These are phyloP conservation scores for Micractinium conductrix DNA, from an alignment of 139 green algal genomes.

Conservation along the genomic window DNA sequence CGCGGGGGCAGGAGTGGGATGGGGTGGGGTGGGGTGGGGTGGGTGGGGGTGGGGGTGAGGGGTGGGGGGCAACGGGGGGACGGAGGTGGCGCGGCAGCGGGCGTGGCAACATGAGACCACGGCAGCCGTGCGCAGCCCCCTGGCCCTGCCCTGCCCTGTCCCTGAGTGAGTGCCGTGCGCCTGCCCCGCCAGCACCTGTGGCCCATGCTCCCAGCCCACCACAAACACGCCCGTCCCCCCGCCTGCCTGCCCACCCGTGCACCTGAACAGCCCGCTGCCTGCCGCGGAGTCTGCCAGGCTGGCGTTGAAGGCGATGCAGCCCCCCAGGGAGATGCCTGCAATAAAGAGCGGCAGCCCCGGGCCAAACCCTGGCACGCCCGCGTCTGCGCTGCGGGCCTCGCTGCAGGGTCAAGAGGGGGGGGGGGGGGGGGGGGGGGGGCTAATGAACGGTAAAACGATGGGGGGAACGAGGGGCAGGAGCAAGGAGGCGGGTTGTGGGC, in stretches of 20 bases:
- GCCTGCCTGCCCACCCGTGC: neutral
- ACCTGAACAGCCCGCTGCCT: constrained; percentile 23
- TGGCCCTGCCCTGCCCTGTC: too few species aligned
- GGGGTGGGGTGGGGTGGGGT: neutral
- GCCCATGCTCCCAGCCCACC: neutral
- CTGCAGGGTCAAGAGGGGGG: neutral
- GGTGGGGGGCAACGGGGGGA: neutral
- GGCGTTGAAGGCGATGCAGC: constrained; percentile 67
- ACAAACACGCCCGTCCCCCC: too few species aligned
- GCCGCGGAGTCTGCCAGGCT: constrained; percentile 13
- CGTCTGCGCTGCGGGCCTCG: neutral
- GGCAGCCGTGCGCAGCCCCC: too few species aligned
- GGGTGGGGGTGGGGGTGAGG: neutral
- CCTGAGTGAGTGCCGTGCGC: neutral
- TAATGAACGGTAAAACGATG: neutral
- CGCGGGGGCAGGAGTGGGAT: constrained; percentile 35
- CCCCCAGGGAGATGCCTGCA: constrained; percentile 69
- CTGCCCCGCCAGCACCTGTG: too few species aligned
- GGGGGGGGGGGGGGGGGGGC: too few species aligned
- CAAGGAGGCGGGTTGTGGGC: neutral
- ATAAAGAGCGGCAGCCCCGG: constrained; percentile 62
- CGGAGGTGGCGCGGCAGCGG: too few species aligned
- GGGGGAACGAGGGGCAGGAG: neutral
- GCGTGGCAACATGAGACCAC: too few species aligned
- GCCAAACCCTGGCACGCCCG: constrained; percentile 37